A percentile compares a stretch with the other conserved stretches of the same genome.
phyloP scores from a whole-genome alignment of 768 basidiomycete genomes.

The Boletus rubroflammeus region DNA sequence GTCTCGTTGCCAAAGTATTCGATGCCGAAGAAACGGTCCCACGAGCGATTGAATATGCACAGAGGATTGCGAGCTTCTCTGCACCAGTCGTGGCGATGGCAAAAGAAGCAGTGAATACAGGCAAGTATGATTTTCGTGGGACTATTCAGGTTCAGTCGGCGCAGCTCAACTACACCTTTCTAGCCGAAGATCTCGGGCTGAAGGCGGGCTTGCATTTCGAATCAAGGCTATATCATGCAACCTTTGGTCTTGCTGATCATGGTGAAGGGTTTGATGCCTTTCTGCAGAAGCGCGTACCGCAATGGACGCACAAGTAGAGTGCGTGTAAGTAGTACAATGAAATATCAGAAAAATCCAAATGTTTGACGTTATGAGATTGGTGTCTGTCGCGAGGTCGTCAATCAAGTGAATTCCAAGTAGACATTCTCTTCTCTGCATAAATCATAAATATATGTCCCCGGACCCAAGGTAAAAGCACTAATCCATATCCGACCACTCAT shows the following conservation, averaged over 20 bases:
- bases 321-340: background rate
- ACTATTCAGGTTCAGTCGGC: background rate
- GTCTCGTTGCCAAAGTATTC: conserved; percentile 46
- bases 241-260: conserved; percentile 49
- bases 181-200: conserved; percentile 47
- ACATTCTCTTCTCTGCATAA: background rate
- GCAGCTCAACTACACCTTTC: background rate
- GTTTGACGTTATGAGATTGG: background rate
- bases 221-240: conserved; percentile 45
- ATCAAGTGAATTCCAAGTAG: background rate
- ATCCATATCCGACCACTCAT: conserved; percentile 16
- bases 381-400: background rate
- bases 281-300: conserved; percentile 41
- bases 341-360: background rate
- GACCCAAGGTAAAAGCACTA: background rate
- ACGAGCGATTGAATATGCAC: conserved; percentile 42
- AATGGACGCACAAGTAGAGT: conserved; percentile 40
- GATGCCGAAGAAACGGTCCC: conserved; percentile 37
- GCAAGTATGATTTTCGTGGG: conserved; percentile 19
- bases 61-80: conserved; percentile 32
- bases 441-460: background rate
- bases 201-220: conserved; percentile 45
- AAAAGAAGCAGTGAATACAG: conserved; percentile 50
- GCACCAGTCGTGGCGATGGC: conserved; percentile 34
- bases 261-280: conserved; percentile 49